phyloP scores from a whole-genome alignment of 345 rosid species.

The Hibiscus mutabilis region DNA sequence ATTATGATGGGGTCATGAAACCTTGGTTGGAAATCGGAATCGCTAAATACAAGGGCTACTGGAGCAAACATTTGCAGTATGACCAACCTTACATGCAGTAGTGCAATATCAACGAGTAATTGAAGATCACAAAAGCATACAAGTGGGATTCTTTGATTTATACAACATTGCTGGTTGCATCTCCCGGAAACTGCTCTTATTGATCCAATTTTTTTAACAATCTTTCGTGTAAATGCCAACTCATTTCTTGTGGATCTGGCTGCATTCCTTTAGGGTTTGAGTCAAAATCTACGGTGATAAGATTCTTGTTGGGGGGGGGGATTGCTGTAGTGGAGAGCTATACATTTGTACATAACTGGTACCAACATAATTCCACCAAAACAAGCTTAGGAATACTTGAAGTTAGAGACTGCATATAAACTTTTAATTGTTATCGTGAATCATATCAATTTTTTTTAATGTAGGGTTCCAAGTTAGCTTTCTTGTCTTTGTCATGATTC shows the following conservation, averaged over 20 bases:
- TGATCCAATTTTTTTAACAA: conserved; percentile 27
- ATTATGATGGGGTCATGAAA: conserved; percentile 84
- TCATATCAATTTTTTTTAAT: neutral
- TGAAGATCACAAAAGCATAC: conserved; percentile 3
- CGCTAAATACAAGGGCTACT: conserved; percentile 57
- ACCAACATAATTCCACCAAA: neutral
- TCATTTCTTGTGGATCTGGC: conserved; percentile 20
- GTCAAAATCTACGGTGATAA: conserved; percentile 22
- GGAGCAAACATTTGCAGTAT: conserved; percentile 59
- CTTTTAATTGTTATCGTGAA: neutral
- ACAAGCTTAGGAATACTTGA: neutral
- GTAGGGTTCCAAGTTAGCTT: neutral
- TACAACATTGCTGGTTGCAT: conserved; percentile 1
- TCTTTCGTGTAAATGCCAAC: conserved; percentile 33
- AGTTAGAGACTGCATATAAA: no score
- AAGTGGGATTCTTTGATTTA: conserved; percentile 10
- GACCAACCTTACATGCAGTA: conserved; percentile 46
- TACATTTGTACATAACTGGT: conserved; percentile 27
- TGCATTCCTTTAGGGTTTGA: conserved; percentile 21
- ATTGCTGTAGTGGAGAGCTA: neutral
- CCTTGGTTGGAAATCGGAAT: conserved; percentile 95
- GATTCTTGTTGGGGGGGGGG: neutral
- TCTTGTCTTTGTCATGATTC: neutral
- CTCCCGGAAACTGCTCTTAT: conserved; percentile 11
- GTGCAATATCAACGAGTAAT: conserved; percentile 64